Conservation (phyloP, 2,329 filamentous ascomycete species). For the Cladophialophora yegresii region DNA sequence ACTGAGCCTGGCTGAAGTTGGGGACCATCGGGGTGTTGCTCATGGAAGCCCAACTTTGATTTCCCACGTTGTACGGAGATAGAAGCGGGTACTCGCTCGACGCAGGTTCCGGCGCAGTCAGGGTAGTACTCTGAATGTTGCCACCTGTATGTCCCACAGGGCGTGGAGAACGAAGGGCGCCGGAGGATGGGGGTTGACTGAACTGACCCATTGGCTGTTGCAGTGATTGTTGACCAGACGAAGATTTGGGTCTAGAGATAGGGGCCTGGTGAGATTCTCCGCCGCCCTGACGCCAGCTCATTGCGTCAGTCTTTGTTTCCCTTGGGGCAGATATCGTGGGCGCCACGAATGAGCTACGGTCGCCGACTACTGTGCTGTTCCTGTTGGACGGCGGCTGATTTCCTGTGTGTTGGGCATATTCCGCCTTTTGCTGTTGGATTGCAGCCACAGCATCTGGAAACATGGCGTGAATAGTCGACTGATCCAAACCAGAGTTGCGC, state of each 20-base stretch:
- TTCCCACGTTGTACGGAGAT: conserved; percentile 74
- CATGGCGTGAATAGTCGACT: conserved; percentile 95
- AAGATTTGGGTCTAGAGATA: conserved; percentile 71
- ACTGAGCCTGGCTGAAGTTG: conserved; percentile 69
- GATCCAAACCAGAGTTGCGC: conserved; percentile 90
- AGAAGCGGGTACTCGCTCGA: conserved; percentile 75
- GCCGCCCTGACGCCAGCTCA: conserved; percentile 65
- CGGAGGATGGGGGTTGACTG: conserved; percentile 74
- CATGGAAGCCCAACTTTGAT: conserved; percentile 98
- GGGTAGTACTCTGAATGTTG: conserved; percentile 80
- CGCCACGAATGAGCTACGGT: conserved; percentile 71
- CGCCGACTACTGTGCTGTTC: conserved; percentile 80
- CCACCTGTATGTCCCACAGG: conserved; percentile 63
- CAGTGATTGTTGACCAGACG: conserved; percentile 63
- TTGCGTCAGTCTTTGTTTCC: conserved; percentile 60
- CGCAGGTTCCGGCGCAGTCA: conserved; percentile 70
- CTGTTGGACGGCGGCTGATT: conserved; percentile 87
- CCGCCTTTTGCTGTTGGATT: conserved; percentile 95
- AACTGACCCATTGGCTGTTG: conserved; percentile 83
- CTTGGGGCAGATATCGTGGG: conserved; percentile 72
- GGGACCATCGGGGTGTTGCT: conserved; percentile 94
- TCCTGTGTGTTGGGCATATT: conserved; percentile 93
- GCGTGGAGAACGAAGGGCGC: conserved; percentile 73
- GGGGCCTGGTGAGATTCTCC: conserved; percentile 54
- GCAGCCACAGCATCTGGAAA: conserved; percentile 97